Evolutionary conservation across 2,329 filamentous ascomycete genomes (phyloP).

Genomic region (Fusarium pseudoanthophilum): DNA sequence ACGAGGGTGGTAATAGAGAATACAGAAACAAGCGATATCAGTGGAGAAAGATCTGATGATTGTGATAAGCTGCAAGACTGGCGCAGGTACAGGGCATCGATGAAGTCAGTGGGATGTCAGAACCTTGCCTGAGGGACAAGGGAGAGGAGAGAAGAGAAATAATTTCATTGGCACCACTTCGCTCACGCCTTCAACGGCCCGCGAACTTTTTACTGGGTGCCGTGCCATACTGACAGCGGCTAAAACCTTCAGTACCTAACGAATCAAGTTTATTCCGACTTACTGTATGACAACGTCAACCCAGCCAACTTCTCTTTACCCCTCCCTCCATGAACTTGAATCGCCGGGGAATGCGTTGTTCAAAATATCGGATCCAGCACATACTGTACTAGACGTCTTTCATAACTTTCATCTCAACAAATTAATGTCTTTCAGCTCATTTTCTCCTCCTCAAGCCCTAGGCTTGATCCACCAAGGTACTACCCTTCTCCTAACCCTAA

Average conservation of each 20-base stretch:
- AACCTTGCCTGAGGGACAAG: slow-evolving; percentile 8
- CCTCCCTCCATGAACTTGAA: slow-evolving; percentile 7
- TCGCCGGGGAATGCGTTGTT: background rate
- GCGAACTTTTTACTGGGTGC: slow-evolving; percentile 32
- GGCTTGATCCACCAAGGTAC: slow-evolving; percentile 28
- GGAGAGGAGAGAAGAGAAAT: slow-evolving; percentile 4
- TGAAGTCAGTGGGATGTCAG: slow-evolving; percentile 34
- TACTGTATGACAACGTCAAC: background rate
- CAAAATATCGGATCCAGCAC: background rate
- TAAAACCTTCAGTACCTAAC: slow-evolving; percentile 1
- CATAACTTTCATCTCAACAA: slow-evolving; percentile 8
- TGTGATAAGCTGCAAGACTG: slow-evolving; percentile 36
- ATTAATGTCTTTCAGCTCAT: background rate
- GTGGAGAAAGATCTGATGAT: slow-evolving; percentile 27
- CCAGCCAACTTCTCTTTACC: slow-evolving; percentile 11
- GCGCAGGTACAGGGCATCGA: slow-evolving; percentile 38
- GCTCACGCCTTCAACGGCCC: slow-evolving; percentile 29
- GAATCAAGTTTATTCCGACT: slow-evolving; percentile 33
- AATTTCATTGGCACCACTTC: slow-evolving; percentile 36
- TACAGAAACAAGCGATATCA: slow-evolving; percentile 7
- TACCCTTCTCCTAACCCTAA: slow-evolving; percentile 32
- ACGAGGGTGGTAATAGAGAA: slow-evolving; percentile 5
- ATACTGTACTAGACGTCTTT: background rate
- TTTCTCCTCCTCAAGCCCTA: slow-evolving; percentile 25
- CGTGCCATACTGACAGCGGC: slow-evolving; percentile 27